Conservation (phyloP, 176 grass and related monocot species). For the Pharus latifolius region DNA sequence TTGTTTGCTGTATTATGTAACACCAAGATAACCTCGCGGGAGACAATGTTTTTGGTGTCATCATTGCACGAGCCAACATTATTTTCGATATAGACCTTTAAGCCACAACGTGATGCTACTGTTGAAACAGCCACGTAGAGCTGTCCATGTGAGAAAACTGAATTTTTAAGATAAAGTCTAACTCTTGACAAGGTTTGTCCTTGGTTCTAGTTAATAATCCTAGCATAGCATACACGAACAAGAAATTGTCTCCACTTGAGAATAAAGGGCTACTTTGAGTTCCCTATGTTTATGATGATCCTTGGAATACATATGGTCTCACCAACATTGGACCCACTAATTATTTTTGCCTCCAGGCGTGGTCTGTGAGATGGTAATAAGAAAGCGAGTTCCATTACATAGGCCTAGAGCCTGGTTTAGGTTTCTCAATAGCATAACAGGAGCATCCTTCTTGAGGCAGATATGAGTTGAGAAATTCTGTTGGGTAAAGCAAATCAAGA, state of each 20-base stretch:
- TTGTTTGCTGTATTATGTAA: too few species aligned
- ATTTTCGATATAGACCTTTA: neutral
- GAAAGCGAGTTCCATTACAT: neutral
- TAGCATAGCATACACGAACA: neutral
- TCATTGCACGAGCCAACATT: neutral
- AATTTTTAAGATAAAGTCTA: neutral
- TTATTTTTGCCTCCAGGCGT: neutral
- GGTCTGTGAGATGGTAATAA: neutral
- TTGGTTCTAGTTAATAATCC: slow-evolving; percentile 10
- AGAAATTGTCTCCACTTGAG: neutral
- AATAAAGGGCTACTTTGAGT: neutral
- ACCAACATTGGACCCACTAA: neutral
- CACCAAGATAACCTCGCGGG: neutral
- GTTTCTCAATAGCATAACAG: neutral
- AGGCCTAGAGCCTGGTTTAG: neutral
- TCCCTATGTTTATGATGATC: neutral
- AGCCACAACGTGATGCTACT: neutral
- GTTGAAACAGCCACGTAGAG: slow-evolving; percentile 1
- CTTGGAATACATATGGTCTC: neutral
- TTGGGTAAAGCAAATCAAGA: neutral
- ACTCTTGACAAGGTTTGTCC: neutral
- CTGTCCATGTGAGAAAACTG: slow-evolving; percentile 4
- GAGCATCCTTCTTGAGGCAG: neutral
- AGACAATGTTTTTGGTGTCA: neutral
- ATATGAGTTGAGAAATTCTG: neutral